phyloP scores from a whole-genome alignment of 768 basidiomycete species.

The Cystofilobasidium ferigula region DNA sequence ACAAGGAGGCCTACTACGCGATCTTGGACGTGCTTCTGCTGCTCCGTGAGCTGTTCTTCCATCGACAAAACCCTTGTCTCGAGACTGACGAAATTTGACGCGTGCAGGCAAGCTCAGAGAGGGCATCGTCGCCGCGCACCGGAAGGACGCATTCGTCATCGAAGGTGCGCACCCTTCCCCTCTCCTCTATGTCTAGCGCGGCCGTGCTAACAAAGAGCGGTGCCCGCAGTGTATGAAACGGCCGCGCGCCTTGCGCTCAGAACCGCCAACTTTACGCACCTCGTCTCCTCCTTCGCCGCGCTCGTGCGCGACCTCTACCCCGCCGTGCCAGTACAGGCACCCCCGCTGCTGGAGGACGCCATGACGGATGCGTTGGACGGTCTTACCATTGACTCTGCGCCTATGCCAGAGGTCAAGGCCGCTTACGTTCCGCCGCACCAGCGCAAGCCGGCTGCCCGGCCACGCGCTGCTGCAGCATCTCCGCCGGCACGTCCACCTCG shows the following conservation, averaged over 20 bases:
- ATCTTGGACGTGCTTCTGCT: constrained; percentile 18
- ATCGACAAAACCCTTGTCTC: background rate
- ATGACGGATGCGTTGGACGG: background rate
- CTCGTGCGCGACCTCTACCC: constrained; percentile 21
- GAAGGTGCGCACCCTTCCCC: constrained; percentile 7
- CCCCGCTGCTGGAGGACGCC: background rate
- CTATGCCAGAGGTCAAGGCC: background rate
- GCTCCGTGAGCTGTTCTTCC: constrained; percentile 6
- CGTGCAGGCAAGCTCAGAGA: constrained; percentile 20
- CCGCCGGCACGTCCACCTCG: no score
- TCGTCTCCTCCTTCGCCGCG: constrained; percentile 7
- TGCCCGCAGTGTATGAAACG: constrained; percentile 24
- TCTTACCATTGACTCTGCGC: background rate
- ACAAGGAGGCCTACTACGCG: constrained; percentile 16
- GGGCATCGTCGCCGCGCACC: constrained; percentile 11
- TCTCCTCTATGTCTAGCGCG: no score
- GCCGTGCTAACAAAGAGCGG: no score
- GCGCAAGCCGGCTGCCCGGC: no score
- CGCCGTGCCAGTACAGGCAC: background rate
- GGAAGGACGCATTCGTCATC: constrained; percentile 7
- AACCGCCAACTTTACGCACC: constrained; percentile 19
- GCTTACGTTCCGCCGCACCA: background rate
- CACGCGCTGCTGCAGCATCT: background rate
- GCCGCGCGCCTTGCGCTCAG: constrained; percentile 10
- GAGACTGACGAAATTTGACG: no score